phyloP scores from a whole-genome alignment of 208 protist genomes.

The Leptomonas seymouri region DNA sequence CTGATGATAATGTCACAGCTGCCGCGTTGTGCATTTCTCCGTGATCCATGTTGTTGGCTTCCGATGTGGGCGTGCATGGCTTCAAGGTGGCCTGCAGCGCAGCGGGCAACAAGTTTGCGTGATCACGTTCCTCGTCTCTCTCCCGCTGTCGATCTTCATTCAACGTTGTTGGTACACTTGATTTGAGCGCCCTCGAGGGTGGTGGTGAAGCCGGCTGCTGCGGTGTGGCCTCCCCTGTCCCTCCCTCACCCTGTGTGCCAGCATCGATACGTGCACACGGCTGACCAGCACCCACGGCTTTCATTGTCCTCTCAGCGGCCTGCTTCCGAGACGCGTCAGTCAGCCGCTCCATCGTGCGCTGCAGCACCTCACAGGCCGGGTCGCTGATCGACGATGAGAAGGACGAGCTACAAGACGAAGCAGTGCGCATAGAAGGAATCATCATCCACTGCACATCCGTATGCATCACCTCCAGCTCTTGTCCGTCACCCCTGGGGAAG shows the following conservation, averaged over 20 bases:
- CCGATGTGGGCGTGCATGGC: neutral
- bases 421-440: neutral
- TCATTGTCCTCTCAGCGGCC: neutral
- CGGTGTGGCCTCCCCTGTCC: neutral
- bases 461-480: constrained; percentile 66
- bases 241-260: neutral
- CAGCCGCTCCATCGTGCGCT: constrained; percentile 7
- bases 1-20: too few species aligned
- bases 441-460: constrained; percentile 70
- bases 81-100: neutral
- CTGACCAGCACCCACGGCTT: neutral
- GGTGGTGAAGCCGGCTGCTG: too few species aligned
- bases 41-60: neutral
- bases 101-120: neutral
- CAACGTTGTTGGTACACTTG: too few species aligned
- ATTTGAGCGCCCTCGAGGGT: too few species aligned
- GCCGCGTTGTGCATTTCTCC: neutral
- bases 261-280: neutral
- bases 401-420: neutral
- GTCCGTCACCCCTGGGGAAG: constrained; percentile 18
- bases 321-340: neutral
- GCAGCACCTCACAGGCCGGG: neutral
- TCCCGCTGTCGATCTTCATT: too few species aligned
- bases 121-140: neutral
- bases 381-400: neutral